Conservation (phyloP, 768 basidiomycete genomes). For the Phanerochaete carnosa region DNA sequence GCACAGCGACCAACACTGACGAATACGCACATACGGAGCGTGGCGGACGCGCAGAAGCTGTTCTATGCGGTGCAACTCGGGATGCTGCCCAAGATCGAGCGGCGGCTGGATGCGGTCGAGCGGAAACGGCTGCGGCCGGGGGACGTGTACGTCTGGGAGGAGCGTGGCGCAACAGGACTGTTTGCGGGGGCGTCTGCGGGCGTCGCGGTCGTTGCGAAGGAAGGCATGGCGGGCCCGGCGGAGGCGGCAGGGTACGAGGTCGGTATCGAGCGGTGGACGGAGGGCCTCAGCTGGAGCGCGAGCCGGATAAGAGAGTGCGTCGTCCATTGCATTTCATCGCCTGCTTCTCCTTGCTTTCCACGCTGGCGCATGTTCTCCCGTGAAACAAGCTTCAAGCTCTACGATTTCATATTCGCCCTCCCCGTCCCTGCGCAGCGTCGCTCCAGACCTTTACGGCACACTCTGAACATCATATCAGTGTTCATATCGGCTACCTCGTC, state of each 20-base stretch:
- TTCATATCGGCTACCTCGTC: conserved; percentile 2
- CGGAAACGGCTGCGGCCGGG: conserved; percentile 46
- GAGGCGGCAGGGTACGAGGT: conserved; percentile 27
- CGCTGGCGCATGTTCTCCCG: background rate
- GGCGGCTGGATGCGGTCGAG: conserved; percentile 76
- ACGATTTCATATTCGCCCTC: background rate
- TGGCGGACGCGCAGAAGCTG: conserved; percentile 76
- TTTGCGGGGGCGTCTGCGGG: conserved; percentile 17
- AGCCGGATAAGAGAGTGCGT: conserved; percentile 77
- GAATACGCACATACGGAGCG: conserved; percentile 72
- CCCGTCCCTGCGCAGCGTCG: background rate
- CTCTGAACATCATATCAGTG: background rate
- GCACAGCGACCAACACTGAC: conserved; percentile 76
- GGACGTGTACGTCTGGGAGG: conserved; percentile 65
- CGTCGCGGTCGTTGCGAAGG: background rate
- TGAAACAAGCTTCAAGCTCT: background rate
- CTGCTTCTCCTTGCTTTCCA: background rate
- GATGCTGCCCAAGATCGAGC: conserved; percentile 66
- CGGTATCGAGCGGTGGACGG: conserved; percentile 83
- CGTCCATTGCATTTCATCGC: background rate
- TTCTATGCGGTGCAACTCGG: conserved; percentile 69
- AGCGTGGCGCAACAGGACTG: conserved; percentile 66
- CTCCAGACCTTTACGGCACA: background rate
- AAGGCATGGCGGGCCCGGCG: background rate
- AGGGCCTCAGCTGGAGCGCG: conserved; percentile 80